Evolutionary conservation across 345 rosid genomes (phyloP).

Genomic region (Reutealis trisperma): DNA sequence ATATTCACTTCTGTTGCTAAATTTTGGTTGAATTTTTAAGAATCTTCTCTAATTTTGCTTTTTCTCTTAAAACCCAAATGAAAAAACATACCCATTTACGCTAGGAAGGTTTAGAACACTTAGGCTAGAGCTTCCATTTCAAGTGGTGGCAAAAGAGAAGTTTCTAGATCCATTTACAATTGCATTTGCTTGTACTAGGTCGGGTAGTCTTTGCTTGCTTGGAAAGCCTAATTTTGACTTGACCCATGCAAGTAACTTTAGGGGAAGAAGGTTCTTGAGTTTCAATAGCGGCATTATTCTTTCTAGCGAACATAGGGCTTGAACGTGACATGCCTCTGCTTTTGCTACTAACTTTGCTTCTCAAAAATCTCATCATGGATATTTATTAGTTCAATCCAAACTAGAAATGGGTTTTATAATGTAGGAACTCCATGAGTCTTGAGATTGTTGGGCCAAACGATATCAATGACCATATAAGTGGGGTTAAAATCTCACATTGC

Average conservation of each 20-base stretch:
- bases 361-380: no score
- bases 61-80: slow-evolving; percentile 25
- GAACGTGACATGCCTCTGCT: no score
- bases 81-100: slow-evolving; percentile 40
- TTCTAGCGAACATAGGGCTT: no score
- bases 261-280: no score
- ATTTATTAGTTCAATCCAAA: no score
- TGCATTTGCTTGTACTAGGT: slow-evolving; percentile 10
- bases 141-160: slow-evolving; percentile 32
- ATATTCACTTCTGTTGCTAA: slow-evolving; percentile 22
- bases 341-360: no score
- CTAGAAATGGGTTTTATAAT: no score
- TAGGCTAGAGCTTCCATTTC: slow-evolving; percentile 25
- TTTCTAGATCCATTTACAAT: slow-evolving; percentile 50
- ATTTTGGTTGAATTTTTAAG: slow-evolving; percentile 31
- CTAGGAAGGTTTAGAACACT: slow-evolving; percentile 41
- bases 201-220: slow-evolving; percentile 39
- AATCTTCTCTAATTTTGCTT: slow-evolving; percentile 31
- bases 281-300: no score
- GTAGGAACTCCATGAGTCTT: no score
- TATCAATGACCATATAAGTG: no score
- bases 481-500: no score
- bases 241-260: slow-evolving; percentile 95
- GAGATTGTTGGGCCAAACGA: no score
- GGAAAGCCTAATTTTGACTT: slow-evolving; percentile 74